These are phyloP conservation scores for Amoebophrya sp. DNA, from an alignment of 169 alveolate species.

Conservation along the genomic window DNA sequence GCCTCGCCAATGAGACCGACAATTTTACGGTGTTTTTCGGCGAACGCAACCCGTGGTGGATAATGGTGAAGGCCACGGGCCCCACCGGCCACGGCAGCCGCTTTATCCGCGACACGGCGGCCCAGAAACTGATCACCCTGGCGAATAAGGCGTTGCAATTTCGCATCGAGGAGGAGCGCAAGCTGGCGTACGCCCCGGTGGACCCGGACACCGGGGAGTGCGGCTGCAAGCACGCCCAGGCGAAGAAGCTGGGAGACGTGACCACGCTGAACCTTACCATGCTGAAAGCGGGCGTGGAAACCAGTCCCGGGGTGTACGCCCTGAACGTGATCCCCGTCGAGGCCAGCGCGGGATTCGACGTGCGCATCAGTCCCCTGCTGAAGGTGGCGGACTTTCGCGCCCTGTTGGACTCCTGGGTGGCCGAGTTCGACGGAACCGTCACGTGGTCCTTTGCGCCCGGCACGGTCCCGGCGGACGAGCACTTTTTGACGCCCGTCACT, in stretches of 20 bases:
- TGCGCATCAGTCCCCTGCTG: conserved; percentile 43
- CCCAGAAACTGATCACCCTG: background rate
- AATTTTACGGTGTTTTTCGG: conserved; percentile 38
- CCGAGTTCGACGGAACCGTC: conserved; percentile 24
- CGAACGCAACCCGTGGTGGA: conserved; percentile 48
- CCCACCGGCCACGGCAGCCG: conserved; percentile 49
- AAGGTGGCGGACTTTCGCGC: conserved; percentile 23
- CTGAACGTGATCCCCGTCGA: conserved; percentile 48
- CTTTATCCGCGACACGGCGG: conserved; percentile 47
- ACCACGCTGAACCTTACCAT: conserved; percentile 44
- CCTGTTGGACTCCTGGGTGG: background rate
- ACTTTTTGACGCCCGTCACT: conserved; percentile 30
- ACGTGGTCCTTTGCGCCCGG: conserved; percentile 43
- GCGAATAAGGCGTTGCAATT: background rate
- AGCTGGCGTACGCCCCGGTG: no score
- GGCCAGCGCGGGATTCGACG: conserved; percentile 47
- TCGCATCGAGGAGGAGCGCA: background rate
- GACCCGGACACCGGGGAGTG: no score
- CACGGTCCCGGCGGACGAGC: conserved; percentile 36
- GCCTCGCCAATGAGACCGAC: background rate
- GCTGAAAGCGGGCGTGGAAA: conserved; percentile 41
- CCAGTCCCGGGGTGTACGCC: conserved; percentile 40
- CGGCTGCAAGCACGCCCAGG: conserved; percentile 36
- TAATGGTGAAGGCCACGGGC: conserved; percentile 41
- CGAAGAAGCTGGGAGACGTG: conserved; percentile 46